Base-by-base conservation (phyloP, 768 basidiomycete species). In the Mrakia gelida region DNA sequence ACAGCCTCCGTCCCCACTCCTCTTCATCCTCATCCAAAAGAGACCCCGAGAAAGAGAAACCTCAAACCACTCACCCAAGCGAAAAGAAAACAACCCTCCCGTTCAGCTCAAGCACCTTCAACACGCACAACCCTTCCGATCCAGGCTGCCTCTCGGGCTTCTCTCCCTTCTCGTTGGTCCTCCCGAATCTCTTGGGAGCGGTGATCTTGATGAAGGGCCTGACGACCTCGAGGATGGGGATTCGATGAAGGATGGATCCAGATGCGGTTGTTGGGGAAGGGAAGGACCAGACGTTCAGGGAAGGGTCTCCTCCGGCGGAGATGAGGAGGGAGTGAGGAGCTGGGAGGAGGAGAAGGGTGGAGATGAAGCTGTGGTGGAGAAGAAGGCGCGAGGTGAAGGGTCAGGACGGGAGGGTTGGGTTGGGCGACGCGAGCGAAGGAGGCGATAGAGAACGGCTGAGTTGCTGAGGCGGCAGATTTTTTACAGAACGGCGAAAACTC, bases 271-370 rank as follows among this genome's bases (percentile, higher is more conserved):
- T 70, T 6, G 67, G 67, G 0, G 86, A 85, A 84, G 90, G 88
- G 90, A 91, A 93, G 79, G 92, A 88, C 92, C 92, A 95, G 11
- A 93, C 79, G 81, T 91, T 91, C 28, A 96, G 83, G 75, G 87
- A 85, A 0, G 88, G 86, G 81, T 98, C 96, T 0, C 95, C 96
- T 16, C 96, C 96, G 9, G 92, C 96, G 0, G 94, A 95, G 13
- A 98, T 86, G 32, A 99, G 86, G 23, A 43, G 82, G 9, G 79
- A 70, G 81, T 0, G 84, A 78, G 87, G 86, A 26, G 86, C 83
- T 78, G 84, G 90, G 28, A 79, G 90, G n/a, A 92, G 87, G 80
- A 92, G 91, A 26, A 96, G 85, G 0, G 93, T 90, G 3, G 92
- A 93, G 16, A 97, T 90, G 79, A 91, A 97, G 84, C 94, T 95